Base-by-base conservation (phyloP, 2,329 filamentous ascomycete species). In the Dothiorella sarmentorum region DNA sequence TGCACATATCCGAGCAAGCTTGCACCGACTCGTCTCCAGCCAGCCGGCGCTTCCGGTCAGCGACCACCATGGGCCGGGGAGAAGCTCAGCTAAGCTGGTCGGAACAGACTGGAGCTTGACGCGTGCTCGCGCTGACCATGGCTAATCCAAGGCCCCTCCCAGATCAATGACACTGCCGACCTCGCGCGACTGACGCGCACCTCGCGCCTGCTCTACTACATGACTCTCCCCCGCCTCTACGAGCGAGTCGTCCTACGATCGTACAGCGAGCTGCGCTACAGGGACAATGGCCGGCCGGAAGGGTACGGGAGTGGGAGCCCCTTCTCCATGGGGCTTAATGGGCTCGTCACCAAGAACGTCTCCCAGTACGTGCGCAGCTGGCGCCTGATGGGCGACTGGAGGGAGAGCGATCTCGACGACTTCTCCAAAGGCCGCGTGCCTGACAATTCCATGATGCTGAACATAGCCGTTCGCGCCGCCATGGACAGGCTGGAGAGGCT, bases 401-500 rank as follows among this genome's bases (percentile, higher is more conserved):
- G 76, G 56, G 83, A 85, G 65, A 71, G 77, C 52, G 81, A 83
- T 55, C 64, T 81, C 20, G 80, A 85, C 55, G 82, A 85, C 62
- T 81, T 83, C 68, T 78, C 80, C 58, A 79, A 78, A 44, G 83
- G 84, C 0, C 74, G 83, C 35, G 80, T 86, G 56, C 82, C 84
- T n/a, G 84, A 86, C 70, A 83, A 80, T 43, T 81, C 78, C 35
- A 85, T 86, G 82, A 78, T 87, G 75, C 71, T 86, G 65, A 85
- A 84, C 66, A 82, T 85, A 51, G 76, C 80, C 2, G 74, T 85
- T 52, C 79, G 84, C 59, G 82, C 82, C 2, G 82, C 81, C 1
- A 72, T 85, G 31, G 83, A 86, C 68, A 80, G 76, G 68, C 86
- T 84, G 82, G 73, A 71, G 15, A 78, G 78, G 47, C 70, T 87